These are phyloP conservation scores for Trichoderma breve DNA, from an alignment of 2,329 filamentous ascomycete species.

Conservation along the genomic window DNA sequence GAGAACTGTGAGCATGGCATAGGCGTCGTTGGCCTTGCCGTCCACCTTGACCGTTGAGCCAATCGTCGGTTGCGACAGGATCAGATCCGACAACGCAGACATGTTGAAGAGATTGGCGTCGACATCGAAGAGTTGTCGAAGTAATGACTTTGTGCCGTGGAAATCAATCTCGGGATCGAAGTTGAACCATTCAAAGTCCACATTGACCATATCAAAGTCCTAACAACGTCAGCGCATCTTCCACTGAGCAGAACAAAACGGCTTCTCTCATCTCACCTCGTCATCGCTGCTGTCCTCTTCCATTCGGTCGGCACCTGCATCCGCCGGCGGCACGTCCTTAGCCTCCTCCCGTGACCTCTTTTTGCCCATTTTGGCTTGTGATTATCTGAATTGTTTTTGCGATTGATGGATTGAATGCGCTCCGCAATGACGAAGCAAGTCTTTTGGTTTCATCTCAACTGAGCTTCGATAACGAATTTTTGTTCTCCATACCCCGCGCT, in stretches of 20 bases:
- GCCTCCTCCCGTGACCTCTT: constrained; percentile 51
- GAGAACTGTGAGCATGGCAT: constrained; percentile 85
- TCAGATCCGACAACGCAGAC: constrained; percentile 79
- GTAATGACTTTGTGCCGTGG: constrained; percentile 84
- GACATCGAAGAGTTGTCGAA: constrained; percentile 89
- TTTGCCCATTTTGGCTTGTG: constrained; percentile 43
- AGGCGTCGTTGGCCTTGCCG: constrained; percentile 86
- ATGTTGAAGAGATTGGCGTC: constrained; percentile 85
- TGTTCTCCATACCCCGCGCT: constrained; percentile 39
- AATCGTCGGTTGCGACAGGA: constrained; percentile 81
- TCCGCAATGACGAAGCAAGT: neutral
- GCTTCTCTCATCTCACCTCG: constrained; percentile 40
- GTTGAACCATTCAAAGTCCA: constrained; percentile 99
- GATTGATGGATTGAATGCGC: neutral
- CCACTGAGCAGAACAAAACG: neutral
- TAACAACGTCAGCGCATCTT: constrained; percentile 36
- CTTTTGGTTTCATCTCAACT: constrained; percentile 6
- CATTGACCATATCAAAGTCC: constrained; percentile 89
- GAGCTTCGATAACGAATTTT: constrained; percentile 19
- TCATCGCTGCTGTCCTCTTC: constrained; percentile 53
- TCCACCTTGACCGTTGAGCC: constrained; percentile 98
- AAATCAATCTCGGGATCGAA: constrained; percentile 88
- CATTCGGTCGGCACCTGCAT: constrained; percentile 49
- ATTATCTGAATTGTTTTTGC: neutral
- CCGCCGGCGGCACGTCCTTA: constrained; percentile 39